Percentiles rank a stretch among this genome's conserved stretches.
phyloP scores from a whole-genome alignment of 2,329 filamentous ascomycete genomes.

The Pestalotiopsis sp. region DNA sequence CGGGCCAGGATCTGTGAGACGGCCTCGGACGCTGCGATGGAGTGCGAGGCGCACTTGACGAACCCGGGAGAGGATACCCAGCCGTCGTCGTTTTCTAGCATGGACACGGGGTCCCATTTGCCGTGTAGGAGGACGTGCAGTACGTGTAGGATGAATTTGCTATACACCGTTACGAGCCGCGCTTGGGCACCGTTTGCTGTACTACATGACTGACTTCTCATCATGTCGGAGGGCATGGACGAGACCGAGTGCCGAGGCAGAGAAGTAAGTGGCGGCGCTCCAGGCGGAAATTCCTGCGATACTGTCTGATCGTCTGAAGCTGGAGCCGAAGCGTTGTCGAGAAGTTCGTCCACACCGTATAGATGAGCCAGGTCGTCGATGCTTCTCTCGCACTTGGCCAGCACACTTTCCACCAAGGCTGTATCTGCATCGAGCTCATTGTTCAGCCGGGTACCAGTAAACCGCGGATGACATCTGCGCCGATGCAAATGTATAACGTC shows the following conservation, averaged over 20 bases:
- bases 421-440: neutral
- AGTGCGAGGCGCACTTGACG: neutral
- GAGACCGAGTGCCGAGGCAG: neutral
- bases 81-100: constrained; percentile 5
- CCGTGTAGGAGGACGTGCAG: neutral
- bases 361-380: neutral
- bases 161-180: neutral
- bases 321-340: neutral
- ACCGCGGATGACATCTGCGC: neutral
- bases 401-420: neutral
- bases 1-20: neutral
- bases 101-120: neutral
- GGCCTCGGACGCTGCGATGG: neutral
- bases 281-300: neutral
- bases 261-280: neutral
- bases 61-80: neutral
- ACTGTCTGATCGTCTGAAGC: neutral
- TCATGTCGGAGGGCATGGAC: neutral
- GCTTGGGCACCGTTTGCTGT: neutral
- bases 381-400: neutral
- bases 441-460: neutral
- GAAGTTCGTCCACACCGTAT: neutral
- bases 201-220: neutral
- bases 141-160: neutral
- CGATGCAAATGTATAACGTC: constrained; percentile 4